phyloP scores from a whole-genome alignment of 345 rosid genomes.

The Gossypium longicalyx region DNA sequence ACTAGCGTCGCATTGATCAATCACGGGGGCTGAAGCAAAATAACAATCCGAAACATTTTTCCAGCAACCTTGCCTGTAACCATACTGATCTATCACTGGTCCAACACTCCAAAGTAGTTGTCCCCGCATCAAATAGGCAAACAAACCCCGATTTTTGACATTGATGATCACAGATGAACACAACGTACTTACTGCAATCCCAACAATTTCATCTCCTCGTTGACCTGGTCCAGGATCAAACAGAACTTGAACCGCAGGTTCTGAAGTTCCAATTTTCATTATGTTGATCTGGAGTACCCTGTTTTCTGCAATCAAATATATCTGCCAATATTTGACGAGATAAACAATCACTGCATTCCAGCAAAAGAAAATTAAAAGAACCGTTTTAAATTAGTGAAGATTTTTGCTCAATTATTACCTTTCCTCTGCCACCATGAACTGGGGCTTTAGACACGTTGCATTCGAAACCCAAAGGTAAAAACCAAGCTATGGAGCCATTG shows the following conservation, averaged over 20 bases:
- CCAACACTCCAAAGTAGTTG: slow-evolving; percentile 74
- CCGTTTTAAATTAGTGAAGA: neutral
- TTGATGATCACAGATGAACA: slow-evolving; percentile 58
- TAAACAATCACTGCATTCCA: neutral
- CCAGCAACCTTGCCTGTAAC: slow-evolving; percentile 66
- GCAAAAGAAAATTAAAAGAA: neutral
- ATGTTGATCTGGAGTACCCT: slow-evolving; percentile 51
- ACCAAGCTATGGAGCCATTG: slow-evolving; percentile 80
- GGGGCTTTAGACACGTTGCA: slow-evolving; percentile 53
- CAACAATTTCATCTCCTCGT: slow-evolving; percentile 40
- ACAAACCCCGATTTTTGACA: slow-evolving; percentile 54
- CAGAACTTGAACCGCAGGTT: slow-evolving; percentile 43
- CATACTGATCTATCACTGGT: slow-evolving; percentile 48
- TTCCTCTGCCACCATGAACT: slow-evolving; percentile 53
- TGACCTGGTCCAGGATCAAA: slow-evolving; percentile 54
- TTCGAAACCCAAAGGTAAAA: slow-evolving; percentile 49
- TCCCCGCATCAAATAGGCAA: slow-evolving; percentile 40
- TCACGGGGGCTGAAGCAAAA: slow-evolving; percentile 59
- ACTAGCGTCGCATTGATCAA: slow-evolving; percentile 72
- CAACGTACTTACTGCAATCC: slow-evolving; percentile 58
- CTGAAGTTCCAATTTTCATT: slow-evolving; percentile 35
- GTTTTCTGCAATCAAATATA: slow-evolving; percentile 70
- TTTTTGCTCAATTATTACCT: slow-evolving; percentile 30
- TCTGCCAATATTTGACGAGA: slow-evolving; percentile 36
- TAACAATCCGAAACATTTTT: slow-evolving; percentile 50